Evolutionary conservation across 73 alveolate species (phyloP).

Genomic region (Symbiodinium natans): DNA sequence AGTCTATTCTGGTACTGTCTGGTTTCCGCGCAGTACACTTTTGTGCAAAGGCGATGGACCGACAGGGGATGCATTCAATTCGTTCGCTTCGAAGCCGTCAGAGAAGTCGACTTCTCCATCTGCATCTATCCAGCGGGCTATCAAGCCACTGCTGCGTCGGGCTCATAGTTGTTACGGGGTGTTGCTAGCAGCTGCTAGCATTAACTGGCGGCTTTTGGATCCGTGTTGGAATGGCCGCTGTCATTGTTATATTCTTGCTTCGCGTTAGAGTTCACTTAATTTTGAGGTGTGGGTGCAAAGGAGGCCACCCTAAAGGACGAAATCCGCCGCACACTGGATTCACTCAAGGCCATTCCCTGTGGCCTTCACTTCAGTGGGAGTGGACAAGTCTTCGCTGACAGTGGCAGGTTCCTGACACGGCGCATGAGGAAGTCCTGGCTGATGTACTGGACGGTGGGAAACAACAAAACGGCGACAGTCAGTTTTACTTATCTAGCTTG

Average conservation of each 20-base stretch:
- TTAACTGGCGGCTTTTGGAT: no score
- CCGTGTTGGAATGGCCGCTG: no score
- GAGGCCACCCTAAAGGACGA: neutral
- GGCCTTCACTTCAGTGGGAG: no score
- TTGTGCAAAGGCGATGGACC: conserved; percentile 18
- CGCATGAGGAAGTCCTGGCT: neutral
- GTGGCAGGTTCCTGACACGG: neutral
- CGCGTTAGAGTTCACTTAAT: no score
- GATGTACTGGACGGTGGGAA: neutral
- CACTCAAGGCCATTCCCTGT: neutral
- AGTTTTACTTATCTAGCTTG: neutral
- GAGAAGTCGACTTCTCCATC: neutral
- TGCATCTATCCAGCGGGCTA: neutral
- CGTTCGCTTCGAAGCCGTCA: neutral
- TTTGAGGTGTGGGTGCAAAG: neutral
- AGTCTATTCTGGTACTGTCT: no score
- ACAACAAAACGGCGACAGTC: neutral
- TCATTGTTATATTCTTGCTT: neutral
- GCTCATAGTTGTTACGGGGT: no score
- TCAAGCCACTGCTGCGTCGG: neutral
- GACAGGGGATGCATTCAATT: neutral
- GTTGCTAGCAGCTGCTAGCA: no score
- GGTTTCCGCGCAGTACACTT: no score
- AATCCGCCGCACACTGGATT: neutral
- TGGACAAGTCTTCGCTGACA: no score